Conservation (phyloP, 2,329 filamentous ascomycete species). For the Colletotrichum sidae region DNA sequence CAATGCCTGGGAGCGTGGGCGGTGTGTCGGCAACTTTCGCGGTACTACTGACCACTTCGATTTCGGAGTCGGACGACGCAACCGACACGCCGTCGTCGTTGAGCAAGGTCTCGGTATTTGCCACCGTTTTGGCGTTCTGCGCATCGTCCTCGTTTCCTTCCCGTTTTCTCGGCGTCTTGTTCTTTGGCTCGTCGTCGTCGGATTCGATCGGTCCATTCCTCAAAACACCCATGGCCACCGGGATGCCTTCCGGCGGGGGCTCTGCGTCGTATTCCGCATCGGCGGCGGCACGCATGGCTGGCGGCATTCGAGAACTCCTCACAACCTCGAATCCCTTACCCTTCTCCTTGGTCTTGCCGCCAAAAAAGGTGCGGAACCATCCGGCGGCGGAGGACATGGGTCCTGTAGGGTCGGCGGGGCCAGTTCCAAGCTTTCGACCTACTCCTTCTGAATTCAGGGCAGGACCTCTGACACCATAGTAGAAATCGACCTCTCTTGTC, state of each 20-base stretch:
- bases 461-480: conserved; percentile 91
- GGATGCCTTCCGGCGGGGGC: conserved; percentile 74
- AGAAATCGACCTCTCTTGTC: conserved; percentile 95
- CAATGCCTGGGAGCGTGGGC: conserved; percentile 70
- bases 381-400: conserved; percentile 89
- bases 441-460: conserved; percentile 85
- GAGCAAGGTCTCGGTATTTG: conserved; percentile 50
- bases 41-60: conserved; percentile 53
- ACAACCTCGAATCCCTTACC: conserved; percentile 98
- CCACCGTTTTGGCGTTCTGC: conserved; percentile 14
- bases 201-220: conserved; percentile 73
- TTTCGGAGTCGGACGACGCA: conserved; percentile 51
- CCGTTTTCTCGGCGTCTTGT: conserved; percentile 42
- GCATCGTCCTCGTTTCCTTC: conserved; percentile 33
- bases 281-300: conserved; percentile 71
- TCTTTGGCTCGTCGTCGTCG: conserved; percentile 63
- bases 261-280: conserved; percentile 70
- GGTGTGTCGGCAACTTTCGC: conserved; percentile 59
- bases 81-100: conserved; percentile 59
- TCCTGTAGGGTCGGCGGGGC: conserved; percentile 92
- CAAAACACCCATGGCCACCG: conserved; percentile 71
- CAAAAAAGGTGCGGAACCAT: conserved; percentile 85
- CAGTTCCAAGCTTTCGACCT: conserved; percentile 88
- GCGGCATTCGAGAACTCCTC: conserved; percentile 86
- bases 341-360: conserved; percentile 91